Evolutionary conservation across 345 rosid genomes (phyloP).

Genomic region (Aegle marmelos): DNA sequence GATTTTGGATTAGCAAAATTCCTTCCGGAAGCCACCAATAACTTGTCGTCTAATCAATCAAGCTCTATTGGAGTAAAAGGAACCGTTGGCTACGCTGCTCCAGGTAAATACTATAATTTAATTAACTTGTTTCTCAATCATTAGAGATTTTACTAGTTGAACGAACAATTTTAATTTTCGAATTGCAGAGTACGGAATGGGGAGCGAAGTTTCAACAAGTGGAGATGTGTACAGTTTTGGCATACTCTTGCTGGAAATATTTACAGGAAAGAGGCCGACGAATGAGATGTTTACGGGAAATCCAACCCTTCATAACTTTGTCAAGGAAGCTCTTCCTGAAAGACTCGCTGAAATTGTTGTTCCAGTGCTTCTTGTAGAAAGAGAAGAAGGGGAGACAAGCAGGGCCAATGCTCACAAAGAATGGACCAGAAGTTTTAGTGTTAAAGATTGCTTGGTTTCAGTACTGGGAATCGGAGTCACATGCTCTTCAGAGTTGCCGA

Average conservation of each 20-base stretch:
- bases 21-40: neutral
- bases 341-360: conserved; percentile 14
- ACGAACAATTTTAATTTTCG: neutral
- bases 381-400: neutral
- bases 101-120: conserved; percentile 12
- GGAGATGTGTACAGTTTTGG: conserved; percentile 38
- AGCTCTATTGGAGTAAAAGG: neutral
- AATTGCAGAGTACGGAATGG: conserved; percentile 33
- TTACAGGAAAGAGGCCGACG: conserved; percentile 26
- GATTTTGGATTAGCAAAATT: conserved; percentile 11
- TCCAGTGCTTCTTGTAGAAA: conserved; percentile 14
- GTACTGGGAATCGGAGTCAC: conserved; percentile 19
- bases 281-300: conserved; percentile 22
- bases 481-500: conserved; percentile 18
- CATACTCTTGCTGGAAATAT: conserved; percentile 28
- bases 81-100: conserved; percentile 23
- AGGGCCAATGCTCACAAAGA: neutral
- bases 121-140: neutral
- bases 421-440: neutral
- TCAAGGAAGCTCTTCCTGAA: conserved; percentile 16
- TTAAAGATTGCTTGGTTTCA: neutral
- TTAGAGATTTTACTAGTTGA: neutral
- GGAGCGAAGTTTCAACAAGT: conserved; percentile 13
- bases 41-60: neutral
- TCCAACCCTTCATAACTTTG: conserved; percentile 10